Evolutionary conservation across 1,139 yeast genomes (phyloP), one percentile per base, ranked within the genome.

Genomic region (Diutina scorzettiae): DNA sequence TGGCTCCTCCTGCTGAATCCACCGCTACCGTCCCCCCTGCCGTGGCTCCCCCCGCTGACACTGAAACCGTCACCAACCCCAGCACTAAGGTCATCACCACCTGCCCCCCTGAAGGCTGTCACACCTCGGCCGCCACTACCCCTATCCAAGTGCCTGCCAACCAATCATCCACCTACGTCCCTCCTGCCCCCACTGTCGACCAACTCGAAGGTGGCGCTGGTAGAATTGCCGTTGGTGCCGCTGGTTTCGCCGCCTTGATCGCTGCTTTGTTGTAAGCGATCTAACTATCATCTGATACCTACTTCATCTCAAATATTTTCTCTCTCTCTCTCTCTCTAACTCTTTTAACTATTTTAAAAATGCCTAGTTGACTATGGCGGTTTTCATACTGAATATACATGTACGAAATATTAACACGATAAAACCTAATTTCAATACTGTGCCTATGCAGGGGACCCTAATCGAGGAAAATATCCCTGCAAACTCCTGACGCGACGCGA

Each of bases 31-130:
- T 12, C n/a, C 31, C 30, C 23, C 14, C 28, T 5, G 17, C 4
- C 18, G n/a, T 28, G 20, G 16, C 31, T 11, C 39, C 39, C 23
- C 5, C n/a, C 17, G 17, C 39, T 17, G 27, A 11, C 11, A 24
- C 27, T 24, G 27, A 24, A 24, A 31, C 24, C 25, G 17, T 20
- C 6, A 28, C 24, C 12, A 5, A 5, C 30, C 30, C 30, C 30
- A 14, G 30, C n/a, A 27, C 11, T 7, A 4, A 6, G 14, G 20
- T 25, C 25, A 4, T 17, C 3, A 20, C 27, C 37, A 12, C 14
- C 37, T 20, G 25, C 37, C 27, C 39, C 39, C 39, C 39, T 23
- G 37, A 32, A 32, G 37, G 37, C 20, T 32, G 37, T 17, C 4
- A 28, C 31, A 28, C n/a, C n/a, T 5, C 14, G 5, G 14, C 14